Conservation (phyloP, 139 green algal species). For the Chlorella vulgaris region DNA sequence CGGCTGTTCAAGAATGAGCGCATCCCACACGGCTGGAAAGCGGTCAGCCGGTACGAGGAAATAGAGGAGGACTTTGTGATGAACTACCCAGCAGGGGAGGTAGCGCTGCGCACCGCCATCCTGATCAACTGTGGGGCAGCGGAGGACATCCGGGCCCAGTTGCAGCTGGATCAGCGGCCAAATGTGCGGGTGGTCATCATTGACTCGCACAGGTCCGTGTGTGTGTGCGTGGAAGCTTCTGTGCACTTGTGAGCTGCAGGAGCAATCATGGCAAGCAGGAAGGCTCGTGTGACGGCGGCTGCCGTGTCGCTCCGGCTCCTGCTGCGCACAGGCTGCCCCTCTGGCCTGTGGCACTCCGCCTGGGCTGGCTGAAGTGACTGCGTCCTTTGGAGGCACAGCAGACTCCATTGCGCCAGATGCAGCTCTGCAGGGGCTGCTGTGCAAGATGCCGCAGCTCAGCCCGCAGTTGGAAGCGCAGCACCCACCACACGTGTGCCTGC, state of each 20-base stretch:
- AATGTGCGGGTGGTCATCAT: conserved; percentile 79
- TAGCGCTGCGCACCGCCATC: conserved; percentile 69
- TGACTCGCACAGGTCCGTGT: conserved; percentile 70
- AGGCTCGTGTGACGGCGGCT: no score
- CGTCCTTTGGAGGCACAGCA: no score
- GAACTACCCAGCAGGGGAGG: conserved; percentile 17
- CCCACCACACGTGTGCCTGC: no score
- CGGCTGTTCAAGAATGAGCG: conserved; percentile 47
- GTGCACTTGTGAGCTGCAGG: background rate
- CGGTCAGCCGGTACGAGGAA: conserved; percentile 48
- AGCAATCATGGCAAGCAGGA: background rate
- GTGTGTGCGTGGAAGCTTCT: background rate
- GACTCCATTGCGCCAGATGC: no score
- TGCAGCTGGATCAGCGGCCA: conserved; percentile 33
- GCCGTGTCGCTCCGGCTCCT: no score
- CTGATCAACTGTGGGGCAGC: conserved; percentile 89
- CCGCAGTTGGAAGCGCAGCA: no score
- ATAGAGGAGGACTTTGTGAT: conserved; percentile 31
- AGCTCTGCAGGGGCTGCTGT: no score
- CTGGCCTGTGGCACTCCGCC: no score
- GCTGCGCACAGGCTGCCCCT: no score
- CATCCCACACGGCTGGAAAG: conserved; percentile 45
- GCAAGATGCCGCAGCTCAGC: no score
- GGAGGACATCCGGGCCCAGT: conserved; percentile 61
- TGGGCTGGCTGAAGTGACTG: background rate